Evolutionary conservation across 106 monocot genomes (phyloP).

Genomic region (Dendrobium catenatum): DNA sequence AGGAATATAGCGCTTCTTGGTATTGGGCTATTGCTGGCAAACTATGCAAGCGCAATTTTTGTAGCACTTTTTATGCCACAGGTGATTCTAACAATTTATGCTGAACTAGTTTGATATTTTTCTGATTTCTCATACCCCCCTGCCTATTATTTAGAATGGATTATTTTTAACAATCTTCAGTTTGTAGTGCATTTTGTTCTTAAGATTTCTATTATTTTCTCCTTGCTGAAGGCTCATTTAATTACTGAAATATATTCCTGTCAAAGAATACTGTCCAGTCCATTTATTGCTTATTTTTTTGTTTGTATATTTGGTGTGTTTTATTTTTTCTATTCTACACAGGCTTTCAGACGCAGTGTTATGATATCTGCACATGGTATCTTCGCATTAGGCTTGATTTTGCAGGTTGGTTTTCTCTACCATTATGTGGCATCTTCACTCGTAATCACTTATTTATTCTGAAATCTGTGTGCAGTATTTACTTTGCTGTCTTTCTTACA

Average conservation of each 20-base stretch:
- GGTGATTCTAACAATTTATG: conserved; percentile 29
- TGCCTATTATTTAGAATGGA: background rate
- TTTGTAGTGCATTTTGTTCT: background rate
- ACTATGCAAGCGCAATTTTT: conserved; percentile 74
- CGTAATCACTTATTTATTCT: background rate
- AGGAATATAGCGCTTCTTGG: conserved; percentile 93
- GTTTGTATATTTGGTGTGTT: background rate
- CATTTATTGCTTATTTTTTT: background rate
- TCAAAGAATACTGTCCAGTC: background rate
- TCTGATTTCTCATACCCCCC: background rate
- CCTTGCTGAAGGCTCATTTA: background rate
- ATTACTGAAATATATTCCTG: background rate
- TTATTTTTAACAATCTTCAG: background rate
- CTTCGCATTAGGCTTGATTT: conserved; percentile 67
- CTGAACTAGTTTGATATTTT: background rate
- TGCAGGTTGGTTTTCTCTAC: conserved; percentile 56
- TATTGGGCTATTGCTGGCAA: conserved; percentile 78
- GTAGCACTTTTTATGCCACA: conserved; percentile 78
- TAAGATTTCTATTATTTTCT: background rate
- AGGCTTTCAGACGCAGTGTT: conserved; percentile 75
- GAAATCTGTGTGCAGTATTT: background rate
- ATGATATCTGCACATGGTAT: conserved; percentile 83
- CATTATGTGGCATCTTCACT: background rate
- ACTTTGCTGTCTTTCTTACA: background rate
- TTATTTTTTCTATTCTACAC: conserved; percentile 17